Conservation (phyloP, 192 early-diverging fungal species). For the Chytriomyces confervae region DNA sequence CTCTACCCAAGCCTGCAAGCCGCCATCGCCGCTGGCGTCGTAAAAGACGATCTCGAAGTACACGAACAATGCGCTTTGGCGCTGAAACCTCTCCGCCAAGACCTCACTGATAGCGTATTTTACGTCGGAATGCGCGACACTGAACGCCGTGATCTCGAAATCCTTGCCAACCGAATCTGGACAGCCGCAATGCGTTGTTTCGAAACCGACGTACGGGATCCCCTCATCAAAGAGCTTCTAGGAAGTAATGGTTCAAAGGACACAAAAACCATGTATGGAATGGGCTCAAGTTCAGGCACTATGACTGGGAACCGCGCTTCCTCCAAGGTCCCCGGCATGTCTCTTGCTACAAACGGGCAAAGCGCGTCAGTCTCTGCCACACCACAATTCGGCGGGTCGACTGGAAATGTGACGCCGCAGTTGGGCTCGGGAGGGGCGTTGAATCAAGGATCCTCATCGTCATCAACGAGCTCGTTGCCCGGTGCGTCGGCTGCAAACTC, state of each 20-base stretch:
- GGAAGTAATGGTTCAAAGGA: neutral
- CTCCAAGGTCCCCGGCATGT: neutral
- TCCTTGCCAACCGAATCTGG: conserved; percentile 27
- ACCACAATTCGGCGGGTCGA: too few species aligned
- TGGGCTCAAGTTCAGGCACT: neutral
- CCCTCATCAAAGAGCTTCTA: conserved; percentile 4
- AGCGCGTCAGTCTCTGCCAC: too few species aligned
- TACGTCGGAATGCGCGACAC: neutral
- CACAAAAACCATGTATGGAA: neutral
- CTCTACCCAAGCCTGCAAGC: neutral
- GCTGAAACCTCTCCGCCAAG: conserved; percentile 22
- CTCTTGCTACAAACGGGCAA: too few species aligned
- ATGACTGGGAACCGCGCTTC: neutral
- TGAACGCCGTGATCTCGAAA: conserved; percentile 5
- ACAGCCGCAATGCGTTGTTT: conserved; percentile 2
- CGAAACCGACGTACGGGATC: conserved; percentile 12
- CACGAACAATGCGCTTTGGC: conserved; percentile 17
- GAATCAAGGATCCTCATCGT: too few species aligned
- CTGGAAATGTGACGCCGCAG: neutral
- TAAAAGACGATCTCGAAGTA: conserved; percentile 3
- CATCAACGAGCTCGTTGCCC: too few species aligned
- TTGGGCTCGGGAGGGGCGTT: neutral
- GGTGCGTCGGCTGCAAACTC: too few species aligned
- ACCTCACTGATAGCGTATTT: conserved; percentile 11
- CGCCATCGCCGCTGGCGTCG: conserved; percentile 19